These are phyloP conservation scores for Paxillus involutus DNA, from an alignment of 768 basidiomycete genomes.

Conservation along the genomic window DNA sequence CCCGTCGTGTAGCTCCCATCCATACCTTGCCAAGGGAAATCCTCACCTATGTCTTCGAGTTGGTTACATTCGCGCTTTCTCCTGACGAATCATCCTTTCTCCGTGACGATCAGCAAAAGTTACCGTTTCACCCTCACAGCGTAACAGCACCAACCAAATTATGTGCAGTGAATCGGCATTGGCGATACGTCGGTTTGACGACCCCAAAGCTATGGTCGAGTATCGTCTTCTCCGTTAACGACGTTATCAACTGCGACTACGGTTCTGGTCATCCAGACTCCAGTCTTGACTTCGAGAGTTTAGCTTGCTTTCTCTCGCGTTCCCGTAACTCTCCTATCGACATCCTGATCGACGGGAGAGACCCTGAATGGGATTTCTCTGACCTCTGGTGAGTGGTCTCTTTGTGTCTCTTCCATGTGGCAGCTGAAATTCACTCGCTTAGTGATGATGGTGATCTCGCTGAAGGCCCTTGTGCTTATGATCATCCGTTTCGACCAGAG, in stretches of 20 bases:
- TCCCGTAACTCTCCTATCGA: conserved; percentile 51
- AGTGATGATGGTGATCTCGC: conserved; percentile 3
- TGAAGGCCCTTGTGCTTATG: conserved; percentile 1
- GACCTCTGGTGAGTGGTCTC: conserved; percentile 42
- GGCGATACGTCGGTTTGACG: conserved; percentile 49
- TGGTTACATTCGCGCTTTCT: conserved; percentile 39
- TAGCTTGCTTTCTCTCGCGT: conserved; percentile 42
- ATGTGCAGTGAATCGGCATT: conserved; percentile 49
- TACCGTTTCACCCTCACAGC: conserved; percentile 38
- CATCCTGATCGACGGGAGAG: conserved; percentile 58
- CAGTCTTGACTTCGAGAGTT: conserved; percentile 36
- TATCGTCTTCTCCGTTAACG: conserved; percentile 44
- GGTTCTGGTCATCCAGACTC: not conserved
- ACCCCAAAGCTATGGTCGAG: conserved; percentile 57
- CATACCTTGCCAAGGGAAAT: conserved; percentile 54
- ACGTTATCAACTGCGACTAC: conserved; percentile 7
- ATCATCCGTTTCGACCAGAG: conserved; percentile 8
- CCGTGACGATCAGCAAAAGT: conserved; percentile 13
- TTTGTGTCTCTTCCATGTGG: not conserved
- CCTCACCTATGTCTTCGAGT: conserved; percentile 53
- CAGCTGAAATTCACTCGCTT: not conserved
- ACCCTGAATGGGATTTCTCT: conserved; percentile 57
- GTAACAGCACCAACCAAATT: conserved; percentile 46
- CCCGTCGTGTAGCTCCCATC: conserved; percentile 26
- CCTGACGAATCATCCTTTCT: conserved; percentile 22